These are phyloP conservation scores for Pyrus pyrifolia DNA, from an alignment of 306 rosid species.

Conservation along the genomic window DNA sequence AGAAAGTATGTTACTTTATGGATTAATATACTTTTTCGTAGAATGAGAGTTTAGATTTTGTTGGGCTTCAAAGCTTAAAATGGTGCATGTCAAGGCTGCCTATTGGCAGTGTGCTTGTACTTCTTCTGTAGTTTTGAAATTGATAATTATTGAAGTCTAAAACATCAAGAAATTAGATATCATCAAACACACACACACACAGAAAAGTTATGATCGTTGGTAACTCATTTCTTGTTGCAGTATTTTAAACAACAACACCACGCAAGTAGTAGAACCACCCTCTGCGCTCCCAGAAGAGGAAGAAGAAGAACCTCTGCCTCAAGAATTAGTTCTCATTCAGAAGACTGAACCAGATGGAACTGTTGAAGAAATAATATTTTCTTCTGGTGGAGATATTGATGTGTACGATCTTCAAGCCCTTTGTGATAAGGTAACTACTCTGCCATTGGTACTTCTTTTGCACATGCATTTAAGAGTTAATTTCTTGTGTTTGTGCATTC, in stretches of 20 bases:
- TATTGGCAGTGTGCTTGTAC: not conserved
- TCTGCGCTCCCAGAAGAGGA: slow-evolving; percentile 41
- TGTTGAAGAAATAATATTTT: slow-evolving; percentile 76
- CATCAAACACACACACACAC: not conserved
- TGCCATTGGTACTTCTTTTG: not conserved
- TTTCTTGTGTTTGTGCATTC: not conserved
- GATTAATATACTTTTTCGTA: not conserved
- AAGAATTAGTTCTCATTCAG: slow-evolving; percentile 81
- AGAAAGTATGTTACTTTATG: not conserved
- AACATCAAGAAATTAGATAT: not conserved
- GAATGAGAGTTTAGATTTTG: not conserved
- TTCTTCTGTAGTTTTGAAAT: not conserved
- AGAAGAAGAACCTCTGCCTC: slow-evolving; percentile 73
- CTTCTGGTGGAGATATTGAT: slow-evolving; percentile 86
- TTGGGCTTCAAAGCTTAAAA: not conserved
- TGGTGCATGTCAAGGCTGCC: not conserved
- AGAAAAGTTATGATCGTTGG: not conserved
- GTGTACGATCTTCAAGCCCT: slow-evolving; percentile 86
- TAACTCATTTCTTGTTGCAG: slow-evolving; percentile 32
- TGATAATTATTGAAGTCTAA: not conserved
- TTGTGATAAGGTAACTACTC: slow-evolving; percentile 64
- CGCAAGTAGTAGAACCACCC: slow-evolving; percentile 66
- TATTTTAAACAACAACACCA: slow-evolving; percentile 51
- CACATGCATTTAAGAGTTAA: not conserved
- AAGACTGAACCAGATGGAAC: slow-evolving; percentile 72